Evolutionary conservation across 2,329 filamentous ascomycete species (phyloP).

Genomic region (Pestalotiopsis sp.): DNA sequence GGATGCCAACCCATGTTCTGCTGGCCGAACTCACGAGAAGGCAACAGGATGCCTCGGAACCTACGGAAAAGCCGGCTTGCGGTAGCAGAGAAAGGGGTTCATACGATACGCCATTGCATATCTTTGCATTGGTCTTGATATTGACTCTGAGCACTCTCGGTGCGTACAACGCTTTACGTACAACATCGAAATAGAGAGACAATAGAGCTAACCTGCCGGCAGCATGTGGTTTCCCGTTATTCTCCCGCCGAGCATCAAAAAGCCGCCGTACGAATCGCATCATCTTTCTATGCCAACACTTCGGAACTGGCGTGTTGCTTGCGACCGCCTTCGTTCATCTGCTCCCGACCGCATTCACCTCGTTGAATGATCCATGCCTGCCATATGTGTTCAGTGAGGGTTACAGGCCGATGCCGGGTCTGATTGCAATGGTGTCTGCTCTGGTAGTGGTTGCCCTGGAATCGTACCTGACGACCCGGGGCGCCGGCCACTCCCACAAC

Average conservation of each 20-base stretch:
- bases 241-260: constrained; percentile 61
- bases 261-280: constrained; percentile 61
- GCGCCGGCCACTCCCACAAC: constrained; percentile 62
- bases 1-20: constrained; percentile 54
- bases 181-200: not conserved
- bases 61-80: constrained; percentile 49
- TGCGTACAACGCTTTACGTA: constrained; percentile 34
- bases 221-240: constrained; percentile 69
- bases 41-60: constrained; percentile 32
- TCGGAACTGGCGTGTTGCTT: constrained; percentile 83
- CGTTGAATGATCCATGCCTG: constrained; percentile 70
- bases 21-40: constrained; percentile 56
- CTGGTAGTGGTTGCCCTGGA: constrained; percentile 83
- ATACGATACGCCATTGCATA: constrained; percentile 70
- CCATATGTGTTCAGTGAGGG: constrained; percentile 77
- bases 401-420: constrained; percentile 79
- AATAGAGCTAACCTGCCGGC: constrained; percentile 12
- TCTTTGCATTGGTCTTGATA: constrained; percentile 70
- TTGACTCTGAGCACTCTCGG: constrained; percentile 61
- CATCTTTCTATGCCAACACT: constrained; percentile 71
- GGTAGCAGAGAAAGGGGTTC: constrained; percentile 53
- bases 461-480: constrained; percentile 80
- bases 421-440: constrained; percentile 82
- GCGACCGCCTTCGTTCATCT: constrained; percentile 84
- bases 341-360: constrained; percentile 68